A percentile compares a stretch with the other conserved stretches of the same genome.
Evolutionary conservation across 2,329 filamentous ascomycete species (phyloP).

Genomic region (Aspergillus puulaauensis): DNA sequence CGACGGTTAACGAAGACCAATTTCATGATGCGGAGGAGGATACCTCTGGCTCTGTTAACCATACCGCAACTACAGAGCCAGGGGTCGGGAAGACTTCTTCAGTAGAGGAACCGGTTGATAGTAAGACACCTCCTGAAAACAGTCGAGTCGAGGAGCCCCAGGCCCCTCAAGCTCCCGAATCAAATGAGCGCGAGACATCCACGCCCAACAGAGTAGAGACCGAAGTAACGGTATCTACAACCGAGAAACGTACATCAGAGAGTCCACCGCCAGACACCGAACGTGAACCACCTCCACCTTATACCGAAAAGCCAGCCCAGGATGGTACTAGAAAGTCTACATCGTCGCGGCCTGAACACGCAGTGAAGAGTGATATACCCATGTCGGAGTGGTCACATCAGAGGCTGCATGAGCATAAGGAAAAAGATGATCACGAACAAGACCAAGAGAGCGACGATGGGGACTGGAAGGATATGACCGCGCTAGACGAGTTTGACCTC

Average conservation of each 20-base stretch:
- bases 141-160: neutral
- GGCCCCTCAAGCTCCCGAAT: neutral
- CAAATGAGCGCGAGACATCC: neutral
- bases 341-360: slow-evolving; percentile 17
- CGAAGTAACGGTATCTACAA: neutral
- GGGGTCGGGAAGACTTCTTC: neutral
- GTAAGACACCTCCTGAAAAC: neutral
- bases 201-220: neutral
- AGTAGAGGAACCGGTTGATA: neutral
- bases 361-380: slow-evolving; percentile 35
- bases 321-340: slow-evolving; percentile 6
- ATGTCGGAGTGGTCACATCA: slow-evolving; percentile 90
- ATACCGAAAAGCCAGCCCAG: slow-evolving; percentile 15
- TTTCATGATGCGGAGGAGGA: slow-evolving; percentile 23
- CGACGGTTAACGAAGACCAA: slow-evolving; percentile 16
- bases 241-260: slow-evolving; percentile 6
- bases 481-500: slow-evolving; percentile 87
- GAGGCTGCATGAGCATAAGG: slow-evolving; percentile 58
- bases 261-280: neutral
- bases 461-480: slow-evolving; percentile 91
- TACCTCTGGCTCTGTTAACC: neutral
- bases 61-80: neutral
- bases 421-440: slow-evolving; percentile 45
- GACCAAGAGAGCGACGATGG: slow-evolving; percentile 36
- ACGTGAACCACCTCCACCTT: slow-evolving; percentile 15